phyloP scores from a whole-genome alignment of 1,284 basidiomycete genomes.

The Bjerkandera adusta region DNA sequence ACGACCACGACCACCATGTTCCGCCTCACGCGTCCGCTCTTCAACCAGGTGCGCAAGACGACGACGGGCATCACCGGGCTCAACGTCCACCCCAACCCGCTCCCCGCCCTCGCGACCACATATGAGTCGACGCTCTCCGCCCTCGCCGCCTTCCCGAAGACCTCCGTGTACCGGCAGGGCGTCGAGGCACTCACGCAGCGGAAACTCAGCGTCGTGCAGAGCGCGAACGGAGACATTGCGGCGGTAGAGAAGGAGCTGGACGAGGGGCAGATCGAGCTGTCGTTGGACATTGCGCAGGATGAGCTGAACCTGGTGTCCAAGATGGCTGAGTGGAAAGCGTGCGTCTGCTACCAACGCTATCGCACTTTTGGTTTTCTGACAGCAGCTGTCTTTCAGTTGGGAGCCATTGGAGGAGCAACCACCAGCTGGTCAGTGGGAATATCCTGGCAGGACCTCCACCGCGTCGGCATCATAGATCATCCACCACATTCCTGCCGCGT shows the following conservation, averaged over 20 bases:
- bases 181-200: constrained; percentile 85
- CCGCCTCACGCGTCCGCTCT: constrained; percentile 72
- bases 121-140: constrained; percentile 80
- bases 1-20: constrained; percentile 53
- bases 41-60: constrained; percentile 63
- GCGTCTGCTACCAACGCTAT: constrained; percentile 38
- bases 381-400: constrained; percentile 56
- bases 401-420: constrained; percentile 84
- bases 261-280: constrained; percentile 83
- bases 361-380: constrained; percentile 10
- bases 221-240: constrained; percentile 62
- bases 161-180: constrained; percentile 90
- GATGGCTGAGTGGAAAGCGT: constrained; percentile 97
- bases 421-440: constrained; percentile 84
- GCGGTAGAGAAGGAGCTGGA: constrained; percentile 72
- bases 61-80: constrained; percentile 82
- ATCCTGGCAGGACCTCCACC: constrained; percentile 58
- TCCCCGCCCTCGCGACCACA: constrained; percentile 73
- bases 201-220: constrained; percentile 75
- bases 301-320: constrained; percentile 79
- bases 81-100: constrained; percentile 72
- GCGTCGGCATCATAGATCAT: constrained; percentile 36
- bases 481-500: too few species aligned
- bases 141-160: constrained; percentile 71
- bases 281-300: constrained; percentile 80